Conservation (phyloP, 352 stramenopile genomes). For the Phytophthora hybrid region DNA sequence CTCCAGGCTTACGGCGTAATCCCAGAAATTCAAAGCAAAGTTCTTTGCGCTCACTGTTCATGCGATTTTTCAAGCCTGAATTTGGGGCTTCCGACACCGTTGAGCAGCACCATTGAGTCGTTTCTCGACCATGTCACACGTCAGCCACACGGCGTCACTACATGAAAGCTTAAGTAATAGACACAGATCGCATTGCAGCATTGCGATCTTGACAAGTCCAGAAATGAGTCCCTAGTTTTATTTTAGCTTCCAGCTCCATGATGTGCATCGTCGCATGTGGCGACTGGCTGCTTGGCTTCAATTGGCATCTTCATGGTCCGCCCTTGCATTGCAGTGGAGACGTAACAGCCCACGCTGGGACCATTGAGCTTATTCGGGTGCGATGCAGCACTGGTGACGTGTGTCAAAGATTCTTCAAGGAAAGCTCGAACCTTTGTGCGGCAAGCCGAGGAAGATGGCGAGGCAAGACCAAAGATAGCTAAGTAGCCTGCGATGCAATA, state of each 20-base stretch:
- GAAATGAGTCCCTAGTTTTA: constrained; percentile 1
- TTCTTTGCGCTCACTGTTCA: background rate
- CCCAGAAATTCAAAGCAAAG: background rate
- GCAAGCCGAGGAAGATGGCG: background rate
- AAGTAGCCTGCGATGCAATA: background rate
- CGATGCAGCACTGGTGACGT: constrained; percentile 7
- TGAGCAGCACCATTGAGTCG: background rate
- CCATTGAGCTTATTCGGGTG: constrained; percentile 17
- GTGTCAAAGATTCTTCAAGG: constrained; percentile 17
- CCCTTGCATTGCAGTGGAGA: constrained; percentile 21
- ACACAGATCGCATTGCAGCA: background rate
- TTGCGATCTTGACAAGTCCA: background rate
- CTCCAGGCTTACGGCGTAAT: background rate
- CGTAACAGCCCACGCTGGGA: constrained; percentile 4
- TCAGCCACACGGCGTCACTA: background rate
- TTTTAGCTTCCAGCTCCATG: background rate
- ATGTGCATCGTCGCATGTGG: constrained; percentile 4
- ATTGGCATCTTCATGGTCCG: constrained; percentile 8
- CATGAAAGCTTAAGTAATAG: background rate
- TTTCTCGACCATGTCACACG: constrained; percentile 9
- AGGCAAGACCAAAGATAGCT: background rate
- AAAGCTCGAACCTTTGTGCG: background rate
- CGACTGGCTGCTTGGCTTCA: constrained; percentile 11
- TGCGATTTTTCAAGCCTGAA: background rate
- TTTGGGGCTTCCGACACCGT: background rate